Evolutionary conservation across 2,329 filamentous ascomycete genomes (phyloP).

Genomic region (Penicillium occitanis): DNA sequence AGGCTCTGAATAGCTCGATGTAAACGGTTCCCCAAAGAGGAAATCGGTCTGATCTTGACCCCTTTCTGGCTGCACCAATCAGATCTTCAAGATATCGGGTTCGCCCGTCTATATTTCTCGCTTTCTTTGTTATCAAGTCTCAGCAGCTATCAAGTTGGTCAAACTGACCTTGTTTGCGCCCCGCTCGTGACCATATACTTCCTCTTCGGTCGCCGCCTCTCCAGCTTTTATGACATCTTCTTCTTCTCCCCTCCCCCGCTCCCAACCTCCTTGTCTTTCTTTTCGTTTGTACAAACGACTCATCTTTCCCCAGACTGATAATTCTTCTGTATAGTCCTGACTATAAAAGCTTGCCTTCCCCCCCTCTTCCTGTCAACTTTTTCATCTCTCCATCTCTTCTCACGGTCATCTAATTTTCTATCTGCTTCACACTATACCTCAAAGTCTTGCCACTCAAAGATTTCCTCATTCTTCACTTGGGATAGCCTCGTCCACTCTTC

Average conservation of each 20-base stretch:
- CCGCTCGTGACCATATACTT: neutral
- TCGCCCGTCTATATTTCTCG: neutral
- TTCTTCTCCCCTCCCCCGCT: neutral
- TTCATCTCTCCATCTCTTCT: conserved; percentile 13
- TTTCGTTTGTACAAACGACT: conserved; percentile 1
- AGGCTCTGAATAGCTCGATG: neutral
- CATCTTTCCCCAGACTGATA: neutral
- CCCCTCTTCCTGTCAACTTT: neutral
- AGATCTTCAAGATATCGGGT: neutral
- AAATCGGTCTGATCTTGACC: conserved; percentile 11
- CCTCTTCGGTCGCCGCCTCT: conserved; percentile 10
- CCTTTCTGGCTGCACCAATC: conserved; percentile 11
- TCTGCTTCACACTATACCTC: conserved; percentile 1
- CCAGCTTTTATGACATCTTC: neutral
- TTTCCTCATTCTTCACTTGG: conserved; percentile 1
- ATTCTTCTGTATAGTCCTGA: neutral
- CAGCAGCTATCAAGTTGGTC: neutral
- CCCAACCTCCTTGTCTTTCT: neutral
- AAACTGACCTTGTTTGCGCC: conserved; percentile 10
- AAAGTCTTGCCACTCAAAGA: neutral
- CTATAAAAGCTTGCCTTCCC: neutral
- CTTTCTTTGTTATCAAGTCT: neutral
- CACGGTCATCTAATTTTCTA: conserved; percentile 4
- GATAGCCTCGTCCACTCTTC: neutral
- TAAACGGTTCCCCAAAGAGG: conserved; percentile 9